Percentiles rank a stretch among this genome's conserved stretches.
phyloP scores from a whole-genome alignment of 306 rosid species.

The Herpetospermum pedunculosum region DNA sequence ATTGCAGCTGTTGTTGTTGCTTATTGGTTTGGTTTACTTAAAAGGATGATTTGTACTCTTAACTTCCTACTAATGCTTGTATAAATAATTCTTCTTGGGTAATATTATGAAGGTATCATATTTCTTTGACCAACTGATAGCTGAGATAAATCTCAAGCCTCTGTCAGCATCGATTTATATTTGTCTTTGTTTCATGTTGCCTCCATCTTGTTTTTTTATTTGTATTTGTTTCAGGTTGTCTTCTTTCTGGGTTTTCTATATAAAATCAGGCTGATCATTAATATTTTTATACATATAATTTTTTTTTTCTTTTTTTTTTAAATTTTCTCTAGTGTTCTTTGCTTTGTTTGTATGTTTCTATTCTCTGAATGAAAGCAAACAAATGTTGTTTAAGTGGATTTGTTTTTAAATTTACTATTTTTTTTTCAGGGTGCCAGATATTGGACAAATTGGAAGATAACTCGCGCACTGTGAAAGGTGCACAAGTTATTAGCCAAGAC shows the following conservation, averaged over 20 bases:
- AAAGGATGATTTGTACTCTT: not conserved
- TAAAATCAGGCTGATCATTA: not conserved
- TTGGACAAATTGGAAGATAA: constrained; percentile 65
- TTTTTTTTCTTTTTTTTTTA: not conserved
- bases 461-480: constrained; percentile 76
- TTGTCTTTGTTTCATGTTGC: not conserved
- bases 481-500: constrained; percentile 67
- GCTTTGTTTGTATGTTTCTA: not conserved
- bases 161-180: not conserved
- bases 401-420: not conserved
- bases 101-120: not conserved
- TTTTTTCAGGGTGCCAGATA: constrained; percentile 42
- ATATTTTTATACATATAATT: not conserved
- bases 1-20: not conserved
- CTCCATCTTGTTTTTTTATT: not conserved
- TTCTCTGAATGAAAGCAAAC: not conserved
- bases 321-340: not conserved
- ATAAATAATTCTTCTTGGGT: not conserved
- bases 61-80: not conserved
- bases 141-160: not conserved
- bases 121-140: not conserved
- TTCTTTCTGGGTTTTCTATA: not conserved
- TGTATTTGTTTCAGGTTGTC: not conserved
- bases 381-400: not conserved
- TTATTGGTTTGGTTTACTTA: not conserved